Evolutionary conservation across 495 filamentous ascomycete species (phyloP), one percentile per base, ranked within the genome.

Genomic region (Trypethelium eluteriae): DNA sequence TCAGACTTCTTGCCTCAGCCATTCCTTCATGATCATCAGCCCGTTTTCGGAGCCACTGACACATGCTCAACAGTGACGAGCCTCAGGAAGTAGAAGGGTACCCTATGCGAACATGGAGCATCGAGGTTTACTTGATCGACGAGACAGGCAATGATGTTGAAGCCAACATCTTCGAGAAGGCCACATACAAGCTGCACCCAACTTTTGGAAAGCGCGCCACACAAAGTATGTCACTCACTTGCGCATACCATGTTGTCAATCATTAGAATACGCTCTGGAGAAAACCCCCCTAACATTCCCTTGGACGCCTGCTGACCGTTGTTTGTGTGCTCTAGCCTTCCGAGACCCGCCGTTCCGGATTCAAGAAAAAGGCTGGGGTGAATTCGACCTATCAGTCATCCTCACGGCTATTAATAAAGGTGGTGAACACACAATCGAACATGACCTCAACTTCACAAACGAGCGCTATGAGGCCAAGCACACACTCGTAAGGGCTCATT

Each of bases 341-440:
- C 87, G 86, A 72, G 86, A 87, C 46, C 87, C 91, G 0, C 94
- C 94, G 0, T 99, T 98, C 81, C 84, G 84, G 35, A 94, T 96
- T 75, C 79, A 85, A 64, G 95, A 99, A 77, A 88, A 95, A 76
- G 95, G 95, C 71, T 99, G 95, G 95, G 95, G 95, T 72, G 95
- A 99, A 78, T 99, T 99, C 74, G 95, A 98, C 73, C 93, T 98
- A 90, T 80, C 82, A 36, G 93, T 98, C 68, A 82, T 88, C 63
- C 81, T 96, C 38, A 86, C 83, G 70, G 86, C 85, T n/a, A 85
- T 88, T 35, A 91, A 96, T 77, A 92, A 92, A 78, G 86, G 86
- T 25, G 93, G 92, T 67, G 92, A 96, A 62, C 86, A 89, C 71
- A 80, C 82, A 32, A 79, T 99, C 66, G 75, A 78, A 38, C 95